Evolutionary conservation across 768 basidiomycete genomes (phyloP), one percentile per base, ranked within the genome.

Genomic region (Heimioporus sp.): DNA sequence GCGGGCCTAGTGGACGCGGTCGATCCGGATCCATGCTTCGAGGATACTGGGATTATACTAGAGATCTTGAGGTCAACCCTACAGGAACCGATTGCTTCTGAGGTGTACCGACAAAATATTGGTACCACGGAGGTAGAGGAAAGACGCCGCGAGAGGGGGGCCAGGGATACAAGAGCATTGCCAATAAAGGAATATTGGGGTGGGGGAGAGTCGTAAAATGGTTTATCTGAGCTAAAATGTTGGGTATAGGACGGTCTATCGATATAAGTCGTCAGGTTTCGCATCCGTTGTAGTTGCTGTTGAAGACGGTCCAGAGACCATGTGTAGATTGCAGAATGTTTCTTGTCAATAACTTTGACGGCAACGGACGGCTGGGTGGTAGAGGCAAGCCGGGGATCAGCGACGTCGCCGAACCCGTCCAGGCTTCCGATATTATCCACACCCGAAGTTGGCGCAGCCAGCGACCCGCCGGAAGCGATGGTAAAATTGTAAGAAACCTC

Each of bases 51-150:
- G 24, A 83, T 73, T 36, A 90, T 80, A 55, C 84, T 91, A 57
- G 88, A 79, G 40, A 92, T 80, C 71, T 85, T 90, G 70, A 97
- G 78, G 57, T 87, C 85, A 48, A 97, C 77, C 20, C 92, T 83
- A 72, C 95, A 98, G 24, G 92, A 92, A 2, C 96, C 97, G 57
- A 98, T 93, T 2, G 95, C 95, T 65, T 98, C 96, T 43, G 92
- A 81, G 1, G 94, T 97, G 64, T 95, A 96, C 31, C 90, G 84
- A 65, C 92, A 96, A 67, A 92, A 92, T 63, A 99, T 93, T 1
- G 94, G 93, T 15, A 90, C 82, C 0, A 78, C 81, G n/a, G 83
- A 84, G 3, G 80, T 77, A 1, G 85, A 88, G 3, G 90, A 87
- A 35, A 91, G 73, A 49, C 83, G 78, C 38, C 91, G 85, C 12